Base-by-base conservation (phyloP, 768 basidiomycete species). In the Trichaptum fuscoviolaceum region DNA sequence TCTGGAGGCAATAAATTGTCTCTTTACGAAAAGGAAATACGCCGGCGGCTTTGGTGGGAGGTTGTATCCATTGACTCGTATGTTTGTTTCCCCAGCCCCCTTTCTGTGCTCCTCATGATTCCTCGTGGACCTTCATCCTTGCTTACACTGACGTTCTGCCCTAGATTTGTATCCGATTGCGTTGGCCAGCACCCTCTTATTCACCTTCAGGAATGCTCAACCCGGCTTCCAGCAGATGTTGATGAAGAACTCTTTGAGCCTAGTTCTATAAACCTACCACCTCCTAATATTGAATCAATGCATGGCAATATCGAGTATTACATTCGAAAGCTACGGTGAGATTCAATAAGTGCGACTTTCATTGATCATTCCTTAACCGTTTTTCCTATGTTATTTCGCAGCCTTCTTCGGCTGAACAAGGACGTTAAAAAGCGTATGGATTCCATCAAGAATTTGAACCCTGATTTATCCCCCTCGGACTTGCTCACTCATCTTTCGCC, bases 91-190 rank as follows among this genome's bases (percentile, higher is more conserved):
- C 59, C n/a, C 27, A 7, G 7, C 58, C n/a, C 23, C 4, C 12
- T 61, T 61, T 61, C 12, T 61, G 23, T 61, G 17, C 15, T 24
- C 15, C 59, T 15, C 23, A 20, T 20, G 15, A 4, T 58, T 58
- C 25, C 7, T 9, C 7, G n/a, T 7, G 57, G 9, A n/a, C 3
- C 9, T 9, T 58, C 25, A 4, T 2, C 2, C 25, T 9, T 58
- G 57, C 20, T 9, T n/a, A 26, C 20, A 4, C 59, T 23, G 24
- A 61, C 24, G 25, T 3, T 61, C 3, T 61, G 12, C 23, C 30
- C 59, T 52, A 61, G 59, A 61, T 61, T 25, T 23, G 59, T 61
- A 12, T 61, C 59, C 24, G 59, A 61, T 34, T 61, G 59, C 23
- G 30, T 61, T 17, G 59, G 59, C 15, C 59, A 61, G 15, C 59